phyloP scores from a whole-genome alignment of 1,284 basidiomycete species.

The Retiboletus flavoniger region DNA sequence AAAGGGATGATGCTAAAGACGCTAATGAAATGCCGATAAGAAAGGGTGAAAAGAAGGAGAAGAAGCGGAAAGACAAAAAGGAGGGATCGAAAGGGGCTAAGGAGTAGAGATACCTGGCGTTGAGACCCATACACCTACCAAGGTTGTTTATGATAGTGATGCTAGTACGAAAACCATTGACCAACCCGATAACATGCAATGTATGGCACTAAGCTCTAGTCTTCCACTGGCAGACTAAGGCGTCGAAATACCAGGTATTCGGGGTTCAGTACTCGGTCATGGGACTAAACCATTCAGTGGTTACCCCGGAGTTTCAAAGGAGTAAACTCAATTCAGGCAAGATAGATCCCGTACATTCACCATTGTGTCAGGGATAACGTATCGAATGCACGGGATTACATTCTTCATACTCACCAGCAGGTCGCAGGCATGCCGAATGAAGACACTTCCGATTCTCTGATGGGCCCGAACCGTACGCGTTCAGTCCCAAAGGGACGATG shows the following conservation, averaged over 20 bases:
- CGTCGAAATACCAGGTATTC: no score
- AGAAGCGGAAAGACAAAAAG: constrained; percentile 24
- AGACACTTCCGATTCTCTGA: constrained; percentile 1
- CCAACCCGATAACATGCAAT: not conserved
- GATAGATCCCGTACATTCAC: no score
- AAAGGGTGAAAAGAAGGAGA: constrained; percentile 25
- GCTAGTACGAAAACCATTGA: not conserved
- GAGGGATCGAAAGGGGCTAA: not conserved
- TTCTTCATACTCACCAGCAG: not conserved
- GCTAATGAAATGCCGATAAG: not conserved
- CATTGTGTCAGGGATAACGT: no score
- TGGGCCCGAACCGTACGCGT: no score
- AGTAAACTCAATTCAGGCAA: no score
- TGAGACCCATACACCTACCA: constrained; percentile 1
- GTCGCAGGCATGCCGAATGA: not conserved
- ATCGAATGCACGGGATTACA: not conserved
- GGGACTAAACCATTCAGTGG: no score
- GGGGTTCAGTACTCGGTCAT: no score
- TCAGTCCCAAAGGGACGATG: no score
- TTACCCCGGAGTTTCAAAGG: no score
- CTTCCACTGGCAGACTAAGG: not conserved
- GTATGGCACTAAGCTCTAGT: not conserved
- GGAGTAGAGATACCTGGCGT: constrained; percentile 1
- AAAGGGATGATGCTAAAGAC: not conserved
- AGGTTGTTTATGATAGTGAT: not conserved